Percentiles rank a stretch among this genome's conserved stretches.
Evolutionary conservation across 208 protist genomes (phyloP).

Genomic region (Herpetomonas tarakana): DNA sequence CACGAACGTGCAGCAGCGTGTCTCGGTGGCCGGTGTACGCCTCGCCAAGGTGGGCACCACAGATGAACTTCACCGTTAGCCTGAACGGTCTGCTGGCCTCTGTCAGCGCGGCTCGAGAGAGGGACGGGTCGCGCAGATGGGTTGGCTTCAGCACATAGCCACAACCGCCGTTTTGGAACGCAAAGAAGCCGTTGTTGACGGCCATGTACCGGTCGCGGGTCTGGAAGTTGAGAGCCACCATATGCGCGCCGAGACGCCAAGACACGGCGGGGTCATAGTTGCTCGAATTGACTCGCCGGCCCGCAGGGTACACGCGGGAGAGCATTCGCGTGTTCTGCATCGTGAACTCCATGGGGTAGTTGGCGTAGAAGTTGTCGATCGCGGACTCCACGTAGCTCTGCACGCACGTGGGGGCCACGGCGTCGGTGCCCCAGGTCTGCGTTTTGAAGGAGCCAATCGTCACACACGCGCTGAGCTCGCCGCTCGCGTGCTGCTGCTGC

Average conservation of each 20-base stretch:
- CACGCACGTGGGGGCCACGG: constrained; percentile 28
- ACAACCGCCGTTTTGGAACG: constrained; percentile 74
- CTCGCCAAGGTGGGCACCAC: constrained; percentile 47
- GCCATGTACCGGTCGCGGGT: constrained; percentile 28
- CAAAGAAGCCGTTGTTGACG: constrained; percentile 80
- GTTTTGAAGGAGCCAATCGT: constrained; percentile 39
- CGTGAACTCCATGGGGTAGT: constrained; percentile 21
- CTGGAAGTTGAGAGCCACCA: constrained; percentile 91
- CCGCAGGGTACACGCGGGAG: constrained; percentile 88
- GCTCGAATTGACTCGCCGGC: constrained; percentile 67
- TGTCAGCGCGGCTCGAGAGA: neutral
- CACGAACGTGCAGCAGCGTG: constrained; percentile 39
- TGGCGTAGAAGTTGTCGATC: constrained; percentile 11
- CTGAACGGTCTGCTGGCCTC: constrained; percentile 6
- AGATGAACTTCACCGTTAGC: constrained; percentile 43
- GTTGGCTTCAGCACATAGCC: constrained; percentile 92
- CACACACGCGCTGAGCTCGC: constrained; percentile 32
- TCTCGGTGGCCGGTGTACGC: constrained; percentile 21
- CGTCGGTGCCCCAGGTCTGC: constrained; percentile 30
- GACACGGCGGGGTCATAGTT: constrained; percentile 86
- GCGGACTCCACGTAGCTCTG: constrained; percentile 56
- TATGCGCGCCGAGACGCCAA: constrained; percentile 67
- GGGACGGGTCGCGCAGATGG: constrained; percentile 15
- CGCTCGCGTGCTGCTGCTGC: neutral
- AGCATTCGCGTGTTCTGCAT: constrained; percentile 71